Conservation (phyloP, 2,329 filamentous ascomycete species). For the Simplicillium aogashimaense region DNA sequence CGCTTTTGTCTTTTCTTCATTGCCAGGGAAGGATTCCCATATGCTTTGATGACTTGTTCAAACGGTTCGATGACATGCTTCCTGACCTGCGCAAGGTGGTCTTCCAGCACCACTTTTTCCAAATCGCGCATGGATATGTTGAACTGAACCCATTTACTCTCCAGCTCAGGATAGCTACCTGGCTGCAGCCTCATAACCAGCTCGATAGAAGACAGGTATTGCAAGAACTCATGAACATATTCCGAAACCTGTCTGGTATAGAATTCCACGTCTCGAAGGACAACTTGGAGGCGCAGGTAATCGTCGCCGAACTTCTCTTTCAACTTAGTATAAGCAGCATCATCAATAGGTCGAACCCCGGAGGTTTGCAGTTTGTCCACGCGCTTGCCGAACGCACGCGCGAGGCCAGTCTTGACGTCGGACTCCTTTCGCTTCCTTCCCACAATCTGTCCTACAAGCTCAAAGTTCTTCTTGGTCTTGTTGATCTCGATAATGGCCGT, state of each 20-base stretch:
- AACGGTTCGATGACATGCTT: constrained; percentile 81
- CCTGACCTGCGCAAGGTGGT: constrained; percentile 67
- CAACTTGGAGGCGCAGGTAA: constrained; percentile 84
- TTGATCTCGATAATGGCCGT: constrained; percentile 79
- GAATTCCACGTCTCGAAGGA: constrained; percentile 86
- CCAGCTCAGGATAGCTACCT: constrained; percentile 70
- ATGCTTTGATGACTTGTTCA: constrained; percentile 65
- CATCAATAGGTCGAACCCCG: constrained; percentile 54
- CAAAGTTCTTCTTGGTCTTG: constrained; percentile 88
- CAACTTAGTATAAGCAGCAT: constrained; percentile 69
- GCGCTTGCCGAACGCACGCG: constrained; percentile 81
- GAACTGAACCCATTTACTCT: constrained; percentile 91
- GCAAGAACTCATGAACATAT: constrained; percentile 74
- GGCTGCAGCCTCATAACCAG: constrained; percentile 64
- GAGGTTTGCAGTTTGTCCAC: constrained; percentile 73
- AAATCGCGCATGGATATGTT: constrained; percentile 81
- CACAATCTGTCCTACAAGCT: constrained; percentile 84
- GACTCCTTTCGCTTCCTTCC: constrained; percentile 79
- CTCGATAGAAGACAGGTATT: constrained; percentile 74
- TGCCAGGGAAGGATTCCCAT: constrained; percentile 74
- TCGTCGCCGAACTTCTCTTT: constrained; percentile 86
- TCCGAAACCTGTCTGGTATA: constrained; percentile 74
- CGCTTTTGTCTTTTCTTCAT: constrained; percentile 94
- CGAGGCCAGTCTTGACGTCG: constrained; percentile 73
- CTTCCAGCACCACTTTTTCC: constrained; percentile 69